phyloP scores from a whole-genome alignment of 139 green algal genomes.

The Micromonas pusilla region DNA sequence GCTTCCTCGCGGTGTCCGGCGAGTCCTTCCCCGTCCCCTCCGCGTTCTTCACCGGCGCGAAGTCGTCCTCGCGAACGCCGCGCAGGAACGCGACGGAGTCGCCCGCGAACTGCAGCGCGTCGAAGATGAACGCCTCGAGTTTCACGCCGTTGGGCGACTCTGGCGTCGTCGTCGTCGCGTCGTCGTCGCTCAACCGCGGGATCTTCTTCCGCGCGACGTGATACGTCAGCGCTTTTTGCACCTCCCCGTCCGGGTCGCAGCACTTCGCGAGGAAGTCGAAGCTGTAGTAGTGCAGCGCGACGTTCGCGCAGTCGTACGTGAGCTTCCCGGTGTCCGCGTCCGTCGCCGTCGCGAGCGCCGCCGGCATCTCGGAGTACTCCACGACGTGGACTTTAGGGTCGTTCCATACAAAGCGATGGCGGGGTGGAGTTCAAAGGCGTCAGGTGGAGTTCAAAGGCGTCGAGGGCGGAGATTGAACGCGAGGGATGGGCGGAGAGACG shows the following conservation, averaged over 20 bases:
- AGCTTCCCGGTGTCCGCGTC: constrained; percentile 55
- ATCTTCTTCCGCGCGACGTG: constrained; percentile 84
- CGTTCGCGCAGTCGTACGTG: constrained; percentile 81
- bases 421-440: no score
- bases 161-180: not conserved
- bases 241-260: not conserved
- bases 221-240: constrained; percentile 46
- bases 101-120: constrained; percentile 63
- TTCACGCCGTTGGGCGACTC: constrained; percentile 60
- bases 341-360: constrained; percentile 47
- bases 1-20: constrained; percentile 67
- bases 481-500: no score
- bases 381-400: constrained; percentile 70
- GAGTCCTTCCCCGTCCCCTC: constrained; percentile 60
- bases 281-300: constrained; percentile 91
- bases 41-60: constrained; percentile 83
- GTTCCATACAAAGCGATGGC: no score
- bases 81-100: constrained; percentile 42
- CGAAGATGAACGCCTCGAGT: constrained; percentile 95
- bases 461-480: no score
- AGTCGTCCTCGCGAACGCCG: constrained; percentile 57
- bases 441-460: no score
- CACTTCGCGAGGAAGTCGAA: constrained; percentile 57
- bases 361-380: constrained; percentile 81
- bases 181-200: constrained; percentile 42